Base-by-base conservation (phyloP, 2,329 filamentous ascomycete genomes). In the Bipolaris zeicola region DNA sequence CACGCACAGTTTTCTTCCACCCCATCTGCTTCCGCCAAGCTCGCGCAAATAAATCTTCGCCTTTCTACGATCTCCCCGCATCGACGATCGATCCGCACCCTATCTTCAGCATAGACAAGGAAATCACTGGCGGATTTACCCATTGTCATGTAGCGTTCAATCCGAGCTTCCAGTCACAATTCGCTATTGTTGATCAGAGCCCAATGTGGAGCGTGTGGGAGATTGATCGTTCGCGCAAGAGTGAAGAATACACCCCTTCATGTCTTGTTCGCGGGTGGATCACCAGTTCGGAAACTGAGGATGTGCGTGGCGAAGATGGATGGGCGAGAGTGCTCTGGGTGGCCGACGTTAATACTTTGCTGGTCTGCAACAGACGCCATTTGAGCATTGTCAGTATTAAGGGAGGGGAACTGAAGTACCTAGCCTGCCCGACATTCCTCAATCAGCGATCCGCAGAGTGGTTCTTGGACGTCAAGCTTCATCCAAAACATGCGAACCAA, bases 131-230 rank as follows among this genome's bases (percentile, higher is more conserved):
- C 1, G 83, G 82, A 1, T 77, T 74, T 28, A 68, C 80, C 0
- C 87, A 90, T 64, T 81, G 81, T 0, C 87, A 92, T 72, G 78
- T 89, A 3, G 75, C 83, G 0, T 90, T 92, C 70, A 88, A 87
- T 60, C 84, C 88, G 0, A 84, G 77, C 71, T 84, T 80, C 55
- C 76, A 79, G 14, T 82, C 85, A 1, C 87, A 89, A 64, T 76
- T 92, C 50, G 87, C 82, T 14, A 78, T 92, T 24, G 79, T 92
- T 16, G 88, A 92, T 65, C 80, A 85, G 49, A 77, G 77, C 33
- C 89, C 89, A 1, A 79, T 78, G 55, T 93, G 89, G 90, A 86
- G 79, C 41, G 73, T 91, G 3, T 91, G 88, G 86, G 81, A 89
- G 58, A 76, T 89, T 22, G 62, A 70, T 24, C 63, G 66, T 39